Evolutionary conservation across 2,329 filamentous ascomycete species (phyloP).

Genomic region (Salinomyces thailandicus): DNA sequence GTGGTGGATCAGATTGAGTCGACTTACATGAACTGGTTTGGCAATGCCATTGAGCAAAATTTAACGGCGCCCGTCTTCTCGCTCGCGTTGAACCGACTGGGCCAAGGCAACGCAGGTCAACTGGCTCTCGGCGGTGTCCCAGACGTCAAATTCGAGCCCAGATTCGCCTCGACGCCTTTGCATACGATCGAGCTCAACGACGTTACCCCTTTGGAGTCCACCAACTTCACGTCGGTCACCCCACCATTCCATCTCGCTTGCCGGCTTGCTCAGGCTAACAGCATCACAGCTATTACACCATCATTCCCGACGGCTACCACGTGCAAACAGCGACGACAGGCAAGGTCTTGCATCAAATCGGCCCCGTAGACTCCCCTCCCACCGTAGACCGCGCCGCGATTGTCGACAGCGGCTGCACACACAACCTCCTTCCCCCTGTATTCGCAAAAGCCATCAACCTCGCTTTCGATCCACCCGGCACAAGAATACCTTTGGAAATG

Average conservation of each 20-base stretch:
- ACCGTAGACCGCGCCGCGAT: slow-evolving; percentile 26
- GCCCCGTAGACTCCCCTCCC: slow-evolving; percentile 1
- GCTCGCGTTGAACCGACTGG: slow-evolving; percentile 29
- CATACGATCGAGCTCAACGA: slow-evolving; percentile 18
- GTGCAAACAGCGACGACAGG: too few species aligned
- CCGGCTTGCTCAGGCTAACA: too few species aligned
- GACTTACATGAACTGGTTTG: slow-evolving; percentile 35
- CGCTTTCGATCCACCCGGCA: slow-evolving; percentile 32
- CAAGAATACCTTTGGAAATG: too few species aligned
- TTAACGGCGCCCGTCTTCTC: slow-evolving; percentile 35
- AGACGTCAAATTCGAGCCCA: slow-evolving; percentile 23
- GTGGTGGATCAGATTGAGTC: slow-evolving; percentile 11
- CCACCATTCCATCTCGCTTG: too few species aligned
- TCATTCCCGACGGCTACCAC: slow-evolving; percentile 19
- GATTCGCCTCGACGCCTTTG: slow-evolving; percentile 25
- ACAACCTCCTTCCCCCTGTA: slow-evolving; percentile 28
- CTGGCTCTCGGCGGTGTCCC: slow-evolving; percentile 39
- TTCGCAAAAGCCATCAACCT: slow-evolving; percentile 29
- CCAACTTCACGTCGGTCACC: too few species aligned
- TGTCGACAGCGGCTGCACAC: slow-evolving; percentile 31
- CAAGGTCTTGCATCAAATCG: too few species aligned
- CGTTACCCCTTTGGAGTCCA: too few species aligned
- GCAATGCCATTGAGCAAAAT: slow-evolving; percentile 35
- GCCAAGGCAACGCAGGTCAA: slow-evolving; percentile 27
- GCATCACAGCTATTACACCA: slow-evolving; percentile 26